A percentile compares a stretch with the other conserved stretches of the same genome.
phyloP scores from a whole-genome alignment of 2,329 filamentous ascomycete species.

The Aspergillus sp. region DNA sequence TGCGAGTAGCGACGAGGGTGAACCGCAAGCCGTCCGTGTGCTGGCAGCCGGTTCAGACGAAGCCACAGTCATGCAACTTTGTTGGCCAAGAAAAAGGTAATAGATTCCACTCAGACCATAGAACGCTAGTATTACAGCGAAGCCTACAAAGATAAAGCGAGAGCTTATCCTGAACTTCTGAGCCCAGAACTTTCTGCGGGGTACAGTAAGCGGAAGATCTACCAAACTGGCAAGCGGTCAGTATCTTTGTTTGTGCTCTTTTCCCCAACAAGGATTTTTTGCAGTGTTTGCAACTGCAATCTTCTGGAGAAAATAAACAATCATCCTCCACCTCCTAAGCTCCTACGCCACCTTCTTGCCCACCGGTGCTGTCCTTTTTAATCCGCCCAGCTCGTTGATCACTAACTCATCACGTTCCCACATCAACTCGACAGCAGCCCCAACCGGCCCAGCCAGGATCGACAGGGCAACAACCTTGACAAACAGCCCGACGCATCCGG shows the following conservation, averaged over 20 bases:
- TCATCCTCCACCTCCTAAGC: background rate
- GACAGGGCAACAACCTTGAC: slow-evolving; percentile 43
- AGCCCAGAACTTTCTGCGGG: background rate
- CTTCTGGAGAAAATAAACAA: background rate
- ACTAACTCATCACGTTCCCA: slow-evolving; percentile 57
- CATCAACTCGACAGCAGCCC: slow-evolving; percentile 50
- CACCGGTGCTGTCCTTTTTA: slow-evolving; percentile 36
- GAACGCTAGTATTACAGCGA: background rate
- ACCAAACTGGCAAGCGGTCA: background rate
- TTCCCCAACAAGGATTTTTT: background rate
- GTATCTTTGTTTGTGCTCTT: background rate
- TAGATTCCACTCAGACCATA: background rate
- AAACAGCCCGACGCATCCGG: slow-evolving; percentile 33
- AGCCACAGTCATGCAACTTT: background rate
- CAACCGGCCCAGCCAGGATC: slow-evolving; percentile 49
- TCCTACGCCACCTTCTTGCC: slow-evolving; percentile 32
- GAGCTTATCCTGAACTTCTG: background rate
- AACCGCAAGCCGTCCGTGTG: background rate
- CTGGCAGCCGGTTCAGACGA: background rate
- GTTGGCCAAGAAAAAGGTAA: background rate
- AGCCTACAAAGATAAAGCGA: background rate
- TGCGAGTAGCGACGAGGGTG: background rate
- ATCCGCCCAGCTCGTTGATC: slow-evolving; percentile 40
- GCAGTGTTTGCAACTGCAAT: background rate
- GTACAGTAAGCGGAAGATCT: background rate